Evolutionary conservation across 768 basidiomycete genomes (phyloP).

Genomic region (Tremella yokohamensis): DNA sequence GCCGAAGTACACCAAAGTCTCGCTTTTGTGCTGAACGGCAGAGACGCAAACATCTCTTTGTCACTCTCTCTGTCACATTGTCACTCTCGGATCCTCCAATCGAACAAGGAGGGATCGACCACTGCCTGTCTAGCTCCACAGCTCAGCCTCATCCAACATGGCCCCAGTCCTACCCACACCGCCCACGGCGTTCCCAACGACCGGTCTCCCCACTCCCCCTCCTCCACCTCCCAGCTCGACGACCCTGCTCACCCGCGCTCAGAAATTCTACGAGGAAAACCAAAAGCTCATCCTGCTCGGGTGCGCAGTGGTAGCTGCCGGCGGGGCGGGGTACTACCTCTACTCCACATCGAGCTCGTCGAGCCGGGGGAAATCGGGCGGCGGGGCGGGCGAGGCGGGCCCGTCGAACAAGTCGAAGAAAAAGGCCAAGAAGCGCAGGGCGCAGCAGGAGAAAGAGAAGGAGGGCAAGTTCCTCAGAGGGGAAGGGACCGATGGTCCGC

Average conservation of each 20-base stretch:
- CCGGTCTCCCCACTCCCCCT: conserved; percentile 9
- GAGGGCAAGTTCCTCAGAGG: conserved; percentile 21
- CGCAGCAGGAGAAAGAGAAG: conserved; percentile 58
- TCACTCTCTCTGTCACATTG: no score
- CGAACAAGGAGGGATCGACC: no score
- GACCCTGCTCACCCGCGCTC: conserved; percentile 31
- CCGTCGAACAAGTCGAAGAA: conserved; percentile 39
- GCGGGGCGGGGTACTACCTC: conserved; percentile 70
- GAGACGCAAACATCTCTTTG: not conserved
- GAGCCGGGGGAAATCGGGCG: not conserved
- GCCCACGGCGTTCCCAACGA: conserved; percentile 10
- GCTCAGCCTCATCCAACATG: conserved; percentile 6
- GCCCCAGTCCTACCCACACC: conserved; percentile 12
- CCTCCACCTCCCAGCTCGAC: conserved; percentile 11
- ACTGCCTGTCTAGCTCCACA: not conserved
- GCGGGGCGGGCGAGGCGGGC: conserved; percentile 21
- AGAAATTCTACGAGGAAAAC: conserved; percentile 58
- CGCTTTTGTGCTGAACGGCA: no score
- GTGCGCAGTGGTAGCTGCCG: conserved; percentile 64
- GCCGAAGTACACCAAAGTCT: no score
- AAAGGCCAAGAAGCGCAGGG: conserved; percentile 54
- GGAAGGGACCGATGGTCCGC: conserved; percentile 60
- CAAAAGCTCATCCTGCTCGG: conserved; percentile 71
- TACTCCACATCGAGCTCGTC: conserved; percentile 34
- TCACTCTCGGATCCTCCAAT: no score